Conservation (phyloP, 164 flowering plant genomes). For the Nelumbo lutea region DNA sequence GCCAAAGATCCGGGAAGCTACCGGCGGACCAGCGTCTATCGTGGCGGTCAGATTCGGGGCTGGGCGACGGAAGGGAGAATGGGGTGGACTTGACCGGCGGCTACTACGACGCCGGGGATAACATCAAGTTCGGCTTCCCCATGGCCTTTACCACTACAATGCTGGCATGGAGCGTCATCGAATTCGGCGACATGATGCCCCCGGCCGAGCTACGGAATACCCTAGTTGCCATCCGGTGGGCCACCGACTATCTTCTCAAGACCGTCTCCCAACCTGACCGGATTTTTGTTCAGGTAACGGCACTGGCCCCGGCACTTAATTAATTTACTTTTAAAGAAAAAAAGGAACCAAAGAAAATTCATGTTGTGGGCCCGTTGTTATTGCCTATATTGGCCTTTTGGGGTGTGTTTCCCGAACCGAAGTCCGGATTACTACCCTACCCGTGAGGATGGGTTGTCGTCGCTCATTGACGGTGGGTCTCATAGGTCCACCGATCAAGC, state of each 20-base stretch:
- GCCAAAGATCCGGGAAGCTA: slow-evolving; percentile 78
- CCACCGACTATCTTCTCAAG: slow-evolving; percentile 81
- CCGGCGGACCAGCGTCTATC: slow-evolving; percentile 62
- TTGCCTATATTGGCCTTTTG: not conserved
- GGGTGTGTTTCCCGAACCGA: not conserved
- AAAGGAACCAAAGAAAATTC: too few species aligned
- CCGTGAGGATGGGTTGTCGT: not conserved
- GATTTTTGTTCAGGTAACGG: slow-evolving; percentile 30
- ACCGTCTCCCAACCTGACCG: slow-evolving; percentile 68
- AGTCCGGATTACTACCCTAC: not conserved
- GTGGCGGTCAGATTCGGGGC: slow-evolving; percentile 76
- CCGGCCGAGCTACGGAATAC: slow-evolving; percentile 49
- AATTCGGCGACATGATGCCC: slow-evolving; percentile 83
- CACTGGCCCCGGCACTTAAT: not conserved
- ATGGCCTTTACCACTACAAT: slow-evolving; percentile 94
- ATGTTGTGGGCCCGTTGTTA: not conserved
- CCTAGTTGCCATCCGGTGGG: slow-evolving; percentile 74
- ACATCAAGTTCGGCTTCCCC: slow-evolving; percentile 86
- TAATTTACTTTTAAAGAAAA: not conserved
- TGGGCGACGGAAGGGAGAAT: slow-evolving; percentile 53
- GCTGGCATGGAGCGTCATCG: slow-evolving; percentile 88
- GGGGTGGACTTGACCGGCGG: slow-evolving; percentile 74
- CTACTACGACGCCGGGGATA: slow-evolving; percentile 94
- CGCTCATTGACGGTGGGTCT: not conserved
- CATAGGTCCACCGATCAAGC: too few species aligned